Evolutionary conservation across 441 rosid species (phyloP).

Genomic region (Francoa sonchifolia): DNA sequence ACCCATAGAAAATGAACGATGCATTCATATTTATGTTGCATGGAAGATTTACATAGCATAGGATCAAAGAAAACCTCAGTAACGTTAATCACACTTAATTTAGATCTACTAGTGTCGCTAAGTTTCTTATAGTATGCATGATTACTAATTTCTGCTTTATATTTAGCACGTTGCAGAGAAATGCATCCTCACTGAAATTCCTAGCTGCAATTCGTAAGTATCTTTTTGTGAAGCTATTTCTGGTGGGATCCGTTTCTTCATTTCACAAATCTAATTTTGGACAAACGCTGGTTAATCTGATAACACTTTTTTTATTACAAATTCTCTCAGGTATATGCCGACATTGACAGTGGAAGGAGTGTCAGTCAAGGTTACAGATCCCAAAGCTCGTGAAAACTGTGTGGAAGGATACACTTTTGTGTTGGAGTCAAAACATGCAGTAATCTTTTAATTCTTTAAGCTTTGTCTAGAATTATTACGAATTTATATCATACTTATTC

Average conservation of each 20-base stretch:
- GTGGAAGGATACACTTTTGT: constrained; percentile 58
- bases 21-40: no score
- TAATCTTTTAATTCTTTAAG: constrained; percentile 17
- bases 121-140: no score
- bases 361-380: constrained; percentile 47
- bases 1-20: no score
- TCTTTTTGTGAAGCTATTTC: constrained; percentile 8
- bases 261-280: constrained; percentile 5
- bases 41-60: no score
- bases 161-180: constrained; percentile 63
- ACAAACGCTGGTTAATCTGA: background rate
- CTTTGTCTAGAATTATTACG: constrained; percentile 2
- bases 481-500: no score
- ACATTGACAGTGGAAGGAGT: constrained; percentile 47
- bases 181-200: constrained; percentile 51
- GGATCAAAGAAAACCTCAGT: no score
- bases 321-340: constrained; percentile 37
- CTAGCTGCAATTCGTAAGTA: constrained; percentile 62
- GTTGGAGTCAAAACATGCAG: constrained; percentile 43
- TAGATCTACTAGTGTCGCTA: no score
- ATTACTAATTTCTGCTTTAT: constrained; percentile 20
- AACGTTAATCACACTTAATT: no score
- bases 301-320: background rate
- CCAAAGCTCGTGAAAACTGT: constrained; percentile 49
- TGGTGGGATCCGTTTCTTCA: constrained; percentile 6